Conservation (phyloP, 148 eudicot genomes). For the Cornus controversa region DNA sequence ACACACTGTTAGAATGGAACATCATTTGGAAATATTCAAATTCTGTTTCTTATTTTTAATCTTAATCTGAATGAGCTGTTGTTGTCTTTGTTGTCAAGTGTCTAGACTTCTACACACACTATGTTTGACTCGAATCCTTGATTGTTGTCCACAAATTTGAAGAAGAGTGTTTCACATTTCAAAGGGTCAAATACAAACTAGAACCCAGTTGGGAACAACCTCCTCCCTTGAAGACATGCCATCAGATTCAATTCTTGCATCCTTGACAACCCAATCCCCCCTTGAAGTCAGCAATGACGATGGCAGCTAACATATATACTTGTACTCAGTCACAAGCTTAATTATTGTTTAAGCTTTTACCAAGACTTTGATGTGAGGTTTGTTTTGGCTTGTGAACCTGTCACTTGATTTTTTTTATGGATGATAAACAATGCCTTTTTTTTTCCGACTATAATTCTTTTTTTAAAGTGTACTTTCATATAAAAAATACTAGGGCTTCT, state of each 20-base stretch:
- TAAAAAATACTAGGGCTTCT: too few species aligned
- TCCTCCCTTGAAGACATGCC: not conserved
- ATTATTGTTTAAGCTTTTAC: not conserved
- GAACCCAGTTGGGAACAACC: not conserved
- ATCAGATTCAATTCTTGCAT: not conserved
- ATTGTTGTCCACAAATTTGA: not conserved
- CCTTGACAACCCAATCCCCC: not conserved
- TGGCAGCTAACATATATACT: not conserved
- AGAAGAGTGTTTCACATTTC: too few species aligned
- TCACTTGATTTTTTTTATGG: not conserved
- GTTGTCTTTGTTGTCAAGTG: not conserved
- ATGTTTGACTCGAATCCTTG: too few species aligned
- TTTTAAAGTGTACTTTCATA: too few species aligned
- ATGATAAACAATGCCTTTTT: too few species aligned
- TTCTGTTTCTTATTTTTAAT: not conserved
- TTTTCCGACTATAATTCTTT: too few species aligned
- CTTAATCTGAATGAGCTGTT: not conserved
- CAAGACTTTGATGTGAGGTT: not conserved
- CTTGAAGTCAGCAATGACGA: not conserved
- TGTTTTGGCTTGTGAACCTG: not conserved
- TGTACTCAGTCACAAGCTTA: not conserved
- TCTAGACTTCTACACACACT: too few species aligned
- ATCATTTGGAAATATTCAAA: conserved; percentile 6
- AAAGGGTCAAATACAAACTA: not conserved
- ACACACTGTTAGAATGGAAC: not conserved